Evolutionary conservation across 768 basidiomycete genomes (phyloP), one percentile per base, ranked within the genome.

Genomic region (Coprinellus micaceus): DNA sequence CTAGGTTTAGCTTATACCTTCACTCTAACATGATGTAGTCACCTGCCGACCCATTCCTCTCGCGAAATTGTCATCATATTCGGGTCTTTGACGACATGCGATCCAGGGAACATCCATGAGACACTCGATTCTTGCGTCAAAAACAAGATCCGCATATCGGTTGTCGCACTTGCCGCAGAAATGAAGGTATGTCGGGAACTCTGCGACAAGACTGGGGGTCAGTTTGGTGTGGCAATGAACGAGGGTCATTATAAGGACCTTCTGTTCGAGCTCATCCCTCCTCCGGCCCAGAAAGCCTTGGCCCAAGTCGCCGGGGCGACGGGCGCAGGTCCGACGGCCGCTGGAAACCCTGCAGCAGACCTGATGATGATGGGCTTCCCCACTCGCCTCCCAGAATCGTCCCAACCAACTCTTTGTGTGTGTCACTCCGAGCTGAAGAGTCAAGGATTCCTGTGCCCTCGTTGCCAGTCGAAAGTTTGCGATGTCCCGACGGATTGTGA

Each of bases 341-440:
- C 74, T 11, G 70, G 76, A 11, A 88, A 86, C 59, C 82, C 82
- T 21, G 82, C 87, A 0, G 87, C 91, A 0, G 96, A 98, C 72
- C 76, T 99, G 52, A 97, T 99, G 90, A 90, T 97, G 82, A 98
- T 99, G 93, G 97, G 97, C 9, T 99, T 99, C 71, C 97, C 97
- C 1, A 93, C 90, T 15, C 85, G 94, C 17, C 77, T 97, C 5
- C 91, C 95, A 0, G 88, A 91, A 62, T 84, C 84, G 10, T 89
- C 88, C 3, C 86, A 86, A 30, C 86, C 87, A 7, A 88, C 88
- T 53, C 77, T 98, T 19, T 99, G 97, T 65, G 91, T 86, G 6
- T 99, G 97, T 66, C 97, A 99, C 69, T 91, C 91, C 13, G 84
- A 92, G 61, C 77, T 99, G 71, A 93, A 91, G 71, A 88, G 86